Evolutionary conservation across 805 yeast species (phyloP).

Genomic region (Scheffersomyces ergatensis): DNA sequence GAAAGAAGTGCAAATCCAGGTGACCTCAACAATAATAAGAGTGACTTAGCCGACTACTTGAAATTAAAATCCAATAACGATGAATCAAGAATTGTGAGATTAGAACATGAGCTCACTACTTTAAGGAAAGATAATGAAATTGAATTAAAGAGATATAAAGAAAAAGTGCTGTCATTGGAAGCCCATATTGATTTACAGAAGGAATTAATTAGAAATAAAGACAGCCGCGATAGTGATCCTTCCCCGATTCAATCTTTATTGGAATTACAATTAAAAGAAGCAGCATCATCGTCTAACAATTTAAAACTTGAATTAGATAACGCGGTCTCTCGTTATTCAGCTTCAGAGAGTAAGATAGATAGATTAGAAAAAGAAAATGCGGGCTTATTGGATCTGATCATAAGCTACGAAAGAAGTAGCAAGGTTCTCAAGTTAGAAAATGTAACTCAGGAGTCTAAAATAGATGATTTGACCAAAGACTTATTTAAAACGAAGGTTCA

Average conservation of each 20-base stretch:
- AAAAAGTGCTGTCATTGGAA: not conserved
- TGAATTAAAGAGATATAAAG: not conserved
- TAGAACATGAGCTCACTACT: constrained; percentile 1
- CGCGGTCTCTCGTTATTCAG: constrained; percentile 21
- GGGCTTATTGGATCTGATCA: not conserved
- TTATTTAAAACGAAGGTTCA: not conserved
- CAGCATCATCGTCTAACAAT: not conserved
- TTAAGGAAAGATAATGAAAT: constrained; percentile 2
- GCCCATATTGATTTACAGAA: not conserved
- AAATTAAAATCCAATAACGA: not conserved
- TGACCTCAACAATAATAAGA: not conserved
- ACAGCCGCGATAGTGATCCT: not conserved
- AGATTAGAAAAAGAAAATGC: constrained; percentile 13
- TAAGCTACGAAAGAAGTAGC: not conserved
- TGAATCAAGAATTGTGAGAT: not conserved
- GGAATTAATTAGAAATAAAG: not conserved
- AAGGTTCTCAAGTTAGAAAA: not conserved
- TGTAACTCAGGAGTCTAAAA: not conserved
- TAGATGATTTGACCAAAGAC: constrained; percentile 2
- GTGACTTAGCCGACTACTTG: not conserved
- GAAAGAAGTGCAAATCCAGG: not conserved
- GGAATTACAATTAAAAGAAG: constrained; percentile 5
- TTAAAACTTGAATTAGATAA: constrained; percentile 1
- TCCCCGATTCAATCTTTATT: constrained; percentile 3
- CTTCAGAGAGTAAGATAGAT: constrained; percentile 25